Conservation (phyloP, 2,329 filamentous ascomycete genomes). For the Aureobasidium sp. region DNA sequence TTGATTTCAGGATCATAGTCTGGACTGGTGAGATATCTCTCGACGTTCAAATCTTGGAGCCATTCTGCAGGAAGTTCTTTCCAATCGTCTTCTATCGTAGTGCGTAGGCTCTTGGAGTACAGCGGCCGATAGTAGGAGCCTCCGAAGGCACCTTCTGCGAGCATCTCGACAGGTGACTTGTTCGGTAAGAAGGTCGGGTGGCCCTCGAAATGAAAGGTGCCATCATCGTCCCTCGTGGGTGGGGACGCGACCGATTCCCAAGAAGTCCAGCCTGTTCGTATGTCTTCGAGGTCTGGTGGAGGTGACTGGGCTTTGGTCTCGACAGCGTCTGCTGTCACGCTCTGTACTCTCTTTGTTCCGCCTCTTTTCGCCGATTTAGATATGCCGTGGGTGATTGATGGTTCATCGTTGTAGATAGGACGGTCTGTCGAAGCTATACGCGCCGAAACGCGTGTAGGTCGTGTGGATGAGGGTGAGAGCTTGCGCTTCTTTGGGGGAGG, state of each 20-base stretch:
- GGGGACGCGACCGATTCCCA: constrained; percentile 35
- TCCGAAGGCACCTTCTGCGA: constrained; percentile 46
- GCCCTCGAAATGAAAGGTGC: constrained; percentile 38
- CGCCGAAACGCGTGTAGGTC: constrained; percentile 33
- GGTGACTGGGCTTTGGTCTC: constrained; percentile 6
- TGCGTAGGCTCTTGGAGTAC: constrained; percentile 35
- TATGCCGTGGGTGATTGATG: background rate
- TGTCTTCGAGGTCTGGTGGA: constrained; percentile 24
- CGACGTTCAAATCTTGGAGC: constrained; percentile 34
- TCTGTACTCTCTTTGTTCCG: constrained; percentile 1
- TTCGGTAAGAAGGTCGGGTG: constrained; percentile 43
- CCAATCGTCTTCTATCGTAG: constrained; percentile 40
- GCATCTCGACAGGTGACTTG: constrained; percentile 45
- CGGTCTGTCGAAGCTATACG: constrained; percentile 36
- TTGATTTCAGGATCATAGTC: constrained; percentile 43
- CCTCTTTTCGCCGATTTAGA: background rate
- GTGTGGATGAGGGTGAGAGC: constrained; percentile 18
- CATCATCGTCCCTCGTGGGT: constrained; percentile 36
- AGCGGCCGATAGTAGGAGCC: constrained; percentile 46
- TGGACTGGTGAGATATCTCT: constrained; percentile 33
- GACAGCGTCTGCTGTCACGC: background rate
- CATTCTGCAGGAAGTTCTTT: constrained; percentile 38
- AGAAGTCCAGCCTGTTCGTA: constrained; percentile 35
- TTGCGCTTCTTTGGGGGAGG: constrained; percentile 35
- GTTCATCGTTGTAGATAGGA: constrained; percentile 34